These are phyloP conservation scores for Firmiana major DNA, from an alignment of 345 rosid species.

Conservation along the genomic window DNA sequence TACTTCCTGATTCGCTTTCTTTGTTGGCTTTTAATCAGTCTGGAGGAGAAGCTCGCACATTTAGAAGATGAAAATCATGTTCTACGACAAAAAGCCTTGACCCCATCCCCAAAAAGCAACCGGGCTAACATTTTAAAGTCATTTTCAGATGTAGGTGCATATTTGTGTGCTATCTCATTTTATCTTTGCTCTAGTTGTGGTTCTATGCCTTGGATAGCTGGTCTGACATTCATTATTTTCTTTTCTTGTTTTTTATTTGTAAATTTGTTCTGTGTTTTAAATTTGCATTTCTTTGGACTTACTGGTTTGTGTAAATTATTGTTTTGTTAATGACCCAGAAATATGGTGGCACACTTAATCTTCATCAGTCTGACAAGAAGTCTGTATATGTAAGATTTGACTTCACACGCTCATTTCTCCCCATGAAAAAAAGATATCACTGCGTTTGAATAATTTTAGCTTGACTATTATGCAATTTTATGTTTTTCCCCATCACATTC, in stretches of 20 bases:
- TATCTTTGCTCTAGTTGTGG: neutral
- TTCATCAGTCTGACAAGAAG: slow-evolving; percentile 53
- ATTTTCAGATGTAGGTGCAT: slow-evolving; percentile 61
- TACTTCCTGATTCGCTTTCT: neutral
- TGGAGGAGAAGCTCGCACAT: slow-evolving; percentile 68
- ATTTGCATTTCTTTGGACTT: slow-evolving; percentile 1
- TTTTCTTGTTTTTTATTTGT: no score
- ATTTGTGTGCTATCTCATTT: neutral
- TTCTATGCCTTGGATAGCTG: neutral
- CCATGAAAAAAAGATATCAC: neutral
- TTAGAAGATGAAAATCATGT: slow-evolving; percentile 85
- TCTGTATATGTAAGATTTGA: slow-evolving; percentile 58
- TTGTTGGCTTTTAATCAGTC: slow-evolving; percentile 37
- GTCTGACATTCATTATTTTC: neutral
- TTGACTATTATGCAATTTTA: neutral
- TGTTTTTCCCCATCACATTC: slow-evolving; percentile 6
- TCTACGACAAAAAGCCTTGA: slow-evolving; percentile 69
- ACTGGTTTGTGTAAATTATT: slow-evolving; percentile 10
- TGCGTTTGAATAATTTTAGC: neutral
- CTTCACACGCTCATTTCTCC: neutral
- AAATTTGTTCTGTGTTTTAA: neutral
- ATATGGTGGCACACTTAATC: slow-evolving; percentile 44
- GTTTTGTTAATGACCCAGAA: slow-evolving; percentile 46
- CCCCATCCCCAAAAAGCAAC: slow-evolving; percentile 47
- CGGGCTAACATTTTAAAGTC: slow-evolving; percentile 41